Evolutionary conservation across 495 filamentous ascomycete genomes (phyloP), one percentile per base, ranked within the genome.

Genomic region (Parathielavia appendiculata): DNA sequence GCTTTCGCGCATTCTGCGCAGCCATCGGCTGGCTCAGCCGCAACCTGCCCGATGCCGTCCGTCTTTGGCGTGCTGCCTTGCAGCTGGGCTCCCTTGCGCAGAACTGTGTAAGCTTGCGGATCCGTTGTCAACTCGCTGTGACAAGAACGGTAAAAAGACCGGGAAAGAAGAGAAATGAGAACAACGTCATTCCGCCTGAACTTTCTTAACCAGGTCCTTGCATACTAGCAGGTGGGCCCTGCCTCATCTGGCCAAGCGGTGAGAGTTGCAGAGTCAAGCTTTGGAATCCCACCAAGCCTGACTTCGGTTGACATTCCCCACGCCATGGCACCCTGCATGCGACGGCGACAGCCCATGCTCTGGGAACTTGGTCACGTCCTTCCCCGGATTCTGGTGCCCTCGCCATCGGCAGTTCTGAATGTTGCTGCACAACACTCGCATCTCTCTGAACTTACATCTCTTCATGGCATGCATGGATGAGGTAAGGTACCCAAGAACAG

Each of bases 111-210:
- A 30, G 26, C 26, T 30, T 6, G 26, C 26, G 26, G 26, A 30
- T 30, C 6, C 26, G 26, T 30, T 30, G 26, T 30, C 6, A 4
- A 19, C 14, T 19, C 39, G 39, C n/a, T 17, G 13, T 41, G n/a
- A 11, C 35, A 14, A 38, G 35, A 1, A 11, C 2, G 35, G 8
- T 11, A 38, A 38, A 14, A 38, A 38, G 10, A 38, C 35, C 2
- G 35, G 35, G 35, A 38, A 38, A 38, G 45, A 48, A 48, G 12
- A 6, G 14, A 16, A 35, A 50, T 12, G 34, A 23, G 1, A 51
- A 52, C 22, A 40, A 40, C 50, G 50, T 52, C 50, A 52, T 52
- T 40, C 30, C 34, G 48, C 35, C 17, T 11, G 14, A 17, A 39
- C 38, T 45, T 20, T 22, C 34, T 6, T 30, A 3, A 30, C 3